Percentiles rank a stretch among this genome's conserved stretches.
Conservation (phyloP, 345 rosid species). For the Pistacia vera region DNA sequence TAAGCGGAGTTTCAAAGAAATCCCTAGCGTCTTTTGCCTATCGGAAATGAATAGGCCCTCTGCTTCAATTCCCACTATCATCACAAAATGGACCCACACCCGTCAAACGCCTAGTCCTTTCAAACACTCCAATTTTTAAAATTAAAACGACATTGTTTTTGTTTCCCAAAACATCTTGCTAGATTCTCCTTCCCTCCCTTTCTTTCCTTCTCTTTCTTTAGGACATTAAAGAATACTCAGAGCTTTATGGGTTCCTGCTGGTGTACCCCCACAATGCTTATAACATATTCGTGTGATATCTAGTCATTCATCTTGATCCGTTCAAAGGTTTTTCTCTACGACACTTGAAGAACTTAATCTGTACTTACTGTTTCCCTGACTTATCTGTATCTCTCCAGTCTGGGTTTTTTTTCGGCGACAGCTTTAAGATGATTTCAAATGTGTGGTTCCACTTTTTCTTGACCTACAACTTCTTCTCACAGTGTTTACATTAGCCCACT, state of each 20-base stretch:
- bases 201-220: too few species aligned
- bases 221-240: background rate
- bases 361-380: background rate
- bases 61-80: background rate
- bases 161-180: background rate
- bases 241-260: background rate
- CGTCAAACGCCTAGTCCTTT: background rate
- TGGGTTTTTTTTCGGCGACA: background rate
- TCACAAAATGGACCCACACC: background rate
- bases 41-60: background rate
- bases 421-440: background rate
- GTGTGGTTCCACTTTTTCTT: background rate
- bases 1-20: background rate
- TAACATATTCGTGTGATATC: background rate
- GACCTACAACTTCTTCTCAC: background rate
- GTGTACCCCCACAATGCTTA: background rate
- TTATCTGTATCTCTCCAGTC: background rate
- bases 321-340: background rate
- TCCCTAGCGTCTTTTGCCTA: background rate
- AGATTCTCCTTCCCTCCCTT: background rate
- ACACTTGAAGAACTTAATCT: background rate
- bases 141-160: background rate
- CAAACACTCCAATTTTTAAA: background rate
- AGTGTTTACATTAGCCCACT: background rate
- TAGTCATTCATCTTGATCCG: background rate